Base-by-base conservation (phyloP, 2,329 filamentous ascomycete genomes). In the Neobulgaria alba region DNA sequence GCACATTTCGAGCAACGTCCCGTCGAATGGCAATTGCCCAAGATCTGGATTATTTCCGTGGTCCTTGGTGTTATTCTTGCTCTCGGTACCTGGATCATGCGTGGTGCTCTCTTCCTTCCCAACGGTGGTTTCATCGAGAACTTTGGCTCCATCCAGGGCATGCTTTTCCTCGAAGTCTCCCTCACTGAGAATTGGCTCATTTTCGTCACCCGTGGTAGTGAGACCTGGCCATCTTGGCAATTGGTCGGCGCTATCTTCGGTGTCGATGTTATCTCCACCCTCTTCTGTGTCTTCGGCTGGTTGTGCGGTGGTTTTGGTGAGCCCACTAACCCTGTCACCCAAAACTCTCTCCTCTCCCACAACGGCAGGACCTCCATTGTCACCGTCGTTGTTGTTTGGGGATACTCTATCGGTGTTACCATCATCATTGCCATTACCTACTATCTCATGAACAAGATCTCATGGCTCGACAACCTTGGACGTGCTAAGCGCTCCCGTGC, bases 151-250 rank as follows among this genome's bases (percentile, higher is more conserved):
- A 72, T 85, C 49, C 81, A 87, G 66, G 79, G 82, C 57, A 80
- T 86, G 45, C 65, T 86, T 45, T 86, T 85, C 67, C 72, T 86
- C 33, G 71, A 86, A 59, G 79, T 86, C 54, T 76, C 79, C 4
- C 68, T 86, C 26, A 81, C 81, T 12, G 79, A 86, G 66, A 86
- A 85, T 60, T 86, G 82, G 81, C 71, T 86, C 43, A 86, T 85
- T 60, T 85, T 86, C 62, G 81, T 85, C 57, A 85, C 82, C 30
- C 79, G 82, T 55, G 77, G 82, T 59, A 78, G 75, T 53, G 72
- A 78, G 64, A 86, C 82, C 19, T 81, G 75, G 69, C 82, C 82
- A 45, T 84, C 80, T 2, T 84, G 79, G 77, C 81, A 86, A 65
- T 69, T 87, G 39, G 71, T 86, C 46, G 68, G 67, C 48, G 82